Evolutionary conservation across 306 rosid species (phyloP).

Genomic region (Dryas alaskensis): DNA sequence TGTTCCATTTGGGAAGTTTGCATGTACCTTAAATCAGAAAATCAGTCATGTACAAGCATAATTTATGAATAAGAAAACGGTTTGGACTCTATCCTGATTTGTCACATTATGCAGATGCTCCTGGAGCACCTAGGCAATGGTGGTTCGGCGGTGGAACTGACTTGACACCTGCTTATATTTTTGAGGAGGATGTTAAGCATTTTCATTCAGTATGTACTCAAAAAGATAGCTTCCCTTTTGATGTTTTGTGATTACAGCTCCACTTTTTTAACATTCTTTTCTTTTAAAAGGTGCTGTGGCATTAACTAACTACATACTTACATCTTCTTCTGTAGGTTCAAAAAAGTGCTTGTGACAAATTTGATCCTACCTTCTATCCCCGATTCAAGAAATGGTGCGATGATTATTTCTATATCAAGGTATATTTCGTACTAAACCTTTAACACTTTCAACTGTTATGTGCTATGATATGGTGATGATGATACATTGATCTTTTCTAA

Average conservation of each 20-base stretch:
- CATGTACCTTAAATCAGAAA: neutral
- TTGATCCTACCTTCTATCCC: slow-evolving; percentile 90
- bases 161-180: slow-evolving; percentile 91
- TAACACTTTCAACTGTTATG: slow-evolving; percentile 3
- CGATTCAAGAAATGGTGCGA: slow-evolving; percentile 99
- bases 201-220: slow-evolving; percentile 70
- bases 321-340: slow-evolving; percentile 51
- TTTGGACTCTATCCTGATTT: slow-evolving; percentile 15
- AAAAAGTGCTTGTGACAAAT: slow-evolving; percentile 86
- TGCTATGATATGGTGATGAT: neutral
- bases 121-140: slow-evolving; percentile 98
- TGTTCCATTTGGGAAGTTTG: neutral
- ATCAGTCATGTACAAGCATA: neutral
- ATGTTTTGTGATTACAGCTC: neutral
- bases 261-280: neutral
- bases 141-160: slow-evolving; percentile 99
- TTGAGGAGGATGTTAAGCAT: slow-evolving; percentile 93
- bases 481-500: neutral
- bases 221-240: neutral
- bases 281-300: neutral
- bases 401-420: slow-evolving; percentile 95
- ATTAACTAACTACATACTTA: neutral
- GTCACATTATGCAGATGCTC: slow-evolving; percentile 56
- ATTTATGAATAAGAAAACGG: neutral
- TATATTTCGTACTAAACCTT: slow-evolving; percentile 31